Evolutionary conservation across 2,329 filamentous ascomycete genomes (phyloP), one percentile per base, ranked within the genome.

Genomic region (Aspergillus sp.): DNA sequence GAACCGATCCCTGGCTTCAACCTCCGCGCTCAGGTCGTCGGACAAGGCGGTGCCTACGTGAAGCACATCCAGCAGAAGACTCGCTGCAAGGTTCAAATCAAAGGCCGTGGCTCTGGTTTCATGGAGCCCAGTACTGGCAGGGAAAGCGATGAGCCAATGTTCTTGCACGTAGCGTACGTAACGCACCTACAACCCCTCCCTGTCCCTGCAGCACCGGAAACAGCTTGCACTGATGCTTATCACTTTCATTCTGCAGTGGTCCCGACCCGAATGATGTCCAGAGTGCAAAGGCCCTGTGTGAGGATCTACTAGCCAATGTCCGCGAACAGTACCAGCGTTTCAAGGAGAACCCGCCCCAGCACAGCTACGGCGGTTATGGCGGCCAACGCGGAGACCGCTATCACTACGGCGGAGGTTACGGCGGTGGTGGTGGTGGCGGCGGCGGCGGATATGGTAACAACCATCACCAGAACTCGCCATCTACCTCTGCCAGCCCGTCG

Each of bases 1-100:
- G 95, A 98, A 68, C 91, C 94, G 0, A 87, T 98, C 56, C 91
- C 89, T 23, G 95, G 95, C 19, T 99, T 99, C 80, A 99, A 99
- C 73, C 82, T 99, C 51, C 90, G 95, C 64, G 95, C 95, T 55
- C 93, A 98, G 74, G 94, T 99, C 50, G 95, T 99, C 57, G 95
- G 95, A 53, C 90, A 94, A 68, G 92, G 92, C 32, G 95, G 95
- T 62, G 90, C 91, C 47, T 97, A 98, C 73, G 95, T 99, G 62
- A 99, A 99, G 78, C 94, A 97, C 73, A 98, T 99, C 66, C 95
- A 98, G 78, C 88, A 93, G 73, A 92, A 96, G 77, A 98, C 95
- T 13, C 86, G 91, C 63, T 98, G 95, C 75, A 91, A 94, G 68
- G 95, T 99, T 25, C 95, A 99, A 76, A 99, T 99, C 80, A 99